A percentile compares a stretch with the other conserved stretches of the same genome.
phyloP scores from a whole-genome alignment of 1,284 basidiomycete species.

The Sphaerobolus stellatus region DNA sequence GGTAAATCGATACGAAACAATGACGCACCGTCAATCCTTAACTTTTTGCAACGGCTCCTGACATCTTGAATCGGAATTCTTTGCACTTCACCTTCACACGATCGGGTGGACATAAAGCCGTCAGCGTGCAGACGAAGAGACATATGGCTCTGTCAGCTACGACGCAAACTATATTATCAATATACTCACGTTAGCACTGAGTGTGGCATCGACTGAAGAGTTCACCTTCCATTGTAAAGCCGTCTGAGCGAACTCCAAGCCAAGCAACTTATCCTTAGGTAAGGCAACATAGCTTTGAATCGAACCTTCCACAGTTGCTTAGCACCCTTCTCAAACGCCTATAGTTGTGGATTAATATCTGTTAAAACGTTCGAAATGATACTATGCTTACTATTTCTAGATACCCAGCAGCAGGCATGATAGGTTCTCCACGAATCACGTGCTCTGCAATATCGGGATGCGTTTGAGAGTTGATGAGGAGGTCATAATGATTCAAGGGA shows the following conservation, averaged over 20 bases:
- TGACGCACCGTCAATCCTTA: background rate
- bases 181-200: too few relatives aligned
- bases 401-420: conserved; percentile 45
- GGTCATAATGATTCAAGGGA: conserved; percentile 32
- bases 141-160: too few relatives aligned
- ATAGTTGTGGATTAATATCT: too few relatives aligned
- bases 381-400: conserved; percentile 49
- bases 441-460: conserved; percentile 41
- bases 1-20: background rate
- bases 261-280: too few relatives aligned
- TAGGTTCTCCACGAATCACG: conserved; percentile 39
- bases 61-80: conserved; percentile 19
- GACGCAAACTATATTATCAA: too few relatives aligned
- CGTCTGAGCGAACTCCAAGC: too few relatives aligned
- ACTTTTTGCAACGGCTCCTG: conserved; percentile 8
- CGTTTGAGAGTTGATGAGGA: conserved; percentile 34
- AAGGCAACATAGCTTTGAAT: conserved; percentile 28
- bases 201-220: too few relatives aligned
- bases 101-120: conserved; percentile 31
- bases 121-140: conserved; percentile 38
- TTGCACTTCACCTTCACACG: background rate
- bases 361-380: too few relatives aligned
- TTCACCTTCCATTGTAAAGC: too few relatives aligned
- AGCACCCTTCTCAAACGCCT: conserved; percentile 33
- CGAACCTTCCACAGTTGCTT: conserved; percentile 26